A percentile compares a stretch with the other conserved stretches of the same genome.
phyloP scores from a whole-genome alignment of 805 yeast species.

The Yamadazyma kitorensis region DNA sequence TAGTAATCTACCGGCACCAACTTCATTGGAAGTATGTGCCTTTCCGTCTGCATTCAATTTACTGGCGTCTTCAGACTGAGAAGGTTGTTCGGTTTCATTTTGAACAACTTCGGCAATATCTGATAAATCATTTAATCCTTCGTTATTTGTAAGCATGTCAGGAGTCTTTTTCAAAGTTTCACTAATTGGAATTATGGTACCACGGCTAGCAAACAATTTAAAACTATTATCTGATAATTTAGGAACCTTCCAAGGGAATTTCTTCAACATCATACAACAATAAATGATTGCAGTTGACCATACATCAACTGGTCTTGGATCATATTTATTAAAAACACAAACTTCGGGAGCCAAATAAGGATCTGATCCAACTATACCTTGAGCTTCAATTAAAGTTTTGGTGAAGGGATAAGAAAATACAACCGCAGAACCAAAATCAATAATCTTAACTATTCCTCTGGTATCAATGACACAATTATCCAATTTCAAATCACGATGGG shows the following conservation, averaged over 20 bases:
- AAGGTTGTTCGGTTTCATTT: neutral
- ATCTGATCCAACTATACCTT: conserved; percentile 81
- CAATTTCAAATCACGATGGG: conserved; percentile 78
- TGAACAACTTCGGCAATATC: conserved; percentile 13
- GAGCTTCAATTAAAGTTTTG: conserved; percentile 55
- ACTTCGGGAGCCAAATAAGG: conserved; percentile 88
- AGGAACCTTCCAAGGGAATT: conserved; percentile 89
- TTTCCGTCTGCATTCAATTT: conserved; percentile 20
- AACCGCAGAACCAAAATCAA: conserved; percentile 83
- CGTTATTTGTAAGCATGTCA: conserved; percentile 19
- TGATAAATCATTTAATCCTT: conserved; percentile 15
- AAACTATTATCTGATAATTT: conserved; percentile 67
- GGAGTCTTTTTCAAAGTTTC: conserved; percentile 41
- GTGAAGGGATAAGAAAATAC: conserved; percentile 78
- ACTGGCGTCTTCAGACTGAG: conserved; percentile 7
- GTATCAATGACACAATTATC: conserved; percentile 79
- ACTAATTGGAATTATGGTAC: conserved; percentile 59
- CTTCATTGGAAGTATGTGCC: conserved; percentile 60
- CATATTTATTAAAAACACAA: conserved; percentile 53
- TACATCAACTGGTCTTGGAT: conserved; percentile 75
- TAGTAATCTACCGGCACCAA: conserved; percentile 70
- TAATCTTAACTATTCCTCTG: conserved; percentile 71
- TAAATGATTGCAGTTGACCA: conserved; percentile 85
- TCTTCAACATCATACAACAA: conserved; percentile 81
- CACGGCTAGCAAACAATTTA: conserved; percentile 52